Conservation (phyloP, 306 rosid genomes). For the Vicia sativa region DNA sequence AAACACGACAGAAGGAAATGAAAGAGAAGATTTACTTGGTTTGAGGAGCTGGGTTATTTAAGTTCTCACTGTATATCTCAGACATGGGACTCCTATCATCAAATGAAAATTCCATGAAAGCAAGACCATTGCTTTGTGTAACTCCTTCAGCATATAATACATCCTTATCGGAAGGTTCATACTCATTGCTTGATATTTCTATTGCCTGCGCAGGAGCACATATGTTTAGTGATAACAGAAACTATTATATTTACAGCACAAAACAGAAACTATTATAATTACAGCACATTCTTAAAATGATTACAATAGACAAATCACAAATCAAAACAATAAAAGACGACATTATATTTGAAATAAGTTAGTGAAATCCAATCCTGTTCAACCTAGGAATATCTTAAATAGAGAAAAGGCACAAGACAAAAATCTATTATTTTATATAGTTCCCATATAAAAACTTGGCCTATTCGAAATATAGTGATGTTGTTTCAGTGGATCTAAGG, state of each 20-base stretch:
- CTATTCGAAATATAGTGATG: too few relatives aligned
- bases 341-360: constrained; percentile 15
- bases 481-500: too few relatives aligned
- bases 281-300: constrained; percentile 19
- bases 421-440: too few relatives aligned
- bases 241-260: not conserved
- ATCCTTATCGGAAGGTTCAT: constrained; percentile 86
- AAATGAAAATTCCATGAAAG: constrained; percentile 81
- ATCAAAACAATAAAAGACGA: constrained; percentile 25
- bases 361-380: constrained; percentile 19
- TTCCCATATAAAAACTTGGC: too few relatives aligned
- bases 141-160: constrained; percentile 84
- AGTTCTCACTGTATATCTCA: constrained; percentile 68
- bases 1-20: constrained; percentile 30
- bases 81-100: constrained; percentile 89
- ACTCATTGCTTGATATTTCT: constrained; percentile 89
- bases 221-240: constrained; percentile 14
- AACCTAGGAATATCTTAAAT: constrained; percentile 26
- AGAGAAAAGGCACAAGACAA: not conserved
- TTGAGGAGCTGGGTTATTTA: constrained; percentile 59
- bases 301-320: constrained; percentile 8
- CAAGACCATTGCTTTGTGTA: constrained; percentile 85
- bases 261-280: constrained; percentile 3
- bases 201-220: constrained; percentile 62
- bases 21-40: constrained; percentile 62